Conservation (phyloP, 1,139 yeast species). For the Keqinozyma sinolaborantium region DNA sequence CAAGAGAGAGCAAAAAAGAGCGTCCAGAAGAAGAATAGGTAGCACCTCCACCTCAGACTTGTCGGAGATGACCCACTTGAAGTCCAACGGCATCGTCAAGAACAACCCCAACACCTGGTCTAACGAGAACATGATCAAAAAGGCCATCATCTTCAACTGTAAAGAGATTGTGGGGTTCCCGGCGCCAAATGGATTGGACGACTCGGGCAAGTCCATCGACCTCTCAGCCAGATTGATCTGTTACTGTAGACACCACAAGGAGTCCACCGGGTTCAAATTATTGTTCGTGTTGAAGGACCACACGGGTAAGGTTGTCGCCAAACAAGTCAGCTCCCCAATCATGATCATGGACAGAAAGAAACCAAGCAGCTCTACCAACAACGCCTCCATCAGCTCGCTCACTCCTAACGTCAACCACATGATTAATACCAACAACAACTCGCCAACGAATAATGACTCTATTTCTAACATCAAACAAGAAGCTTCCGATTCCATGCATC, state of each 20-base stretch:
- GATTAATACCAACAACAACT: slow-evolving; percentile 8
- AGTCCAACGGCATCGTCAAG: slow-evolving; percentile 26
- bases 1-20: slow-evolving; percentile 88
- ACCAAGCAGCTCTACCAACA: slow-evolving; percentile 26
- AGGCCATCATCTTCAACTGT: slow-evolving; percentile 88
- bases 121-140: slow-evolving; percentile 67
- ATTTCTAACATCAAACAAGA: slow-evolving; percentile 8
- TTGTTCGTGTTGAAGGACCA: slow-evolving; percentile 66
- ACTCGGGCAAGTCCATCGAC: slow-evolving; percentile 51
- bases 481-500: slow-evolving; percentile 19
- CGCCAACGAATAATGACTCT: slow-evolving; percentile 5
- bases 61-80: slow-evolving; percentile 8
- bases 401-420: slow-evolving; percentile 19
- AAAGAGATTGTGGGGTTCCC: slow-evolving; percentile 81
- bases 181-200: slow-evolving; percentile 48
- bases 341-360: slow-evolving; percentile 94
- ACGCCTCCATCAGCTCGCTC: slow-evolving; percentile 1
- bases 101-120: slow-evolving; percentile 62
- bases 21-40: slow-evolving; percentile 79
- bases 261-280: slow-evolving; percentile 73
- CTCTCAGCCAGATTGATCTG: slow-evolving; percentile 87
- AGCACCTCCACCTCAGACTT: slow-evolving; percentile 11
- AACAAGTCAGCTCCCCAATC: slow-evolving; percentile 66
- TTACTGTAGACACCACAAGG: slow-evolving; percentile 92
- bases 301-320: slow-evolving; percentile 63